Evolutionary conservation across 2,329 filamentous ascomycete genomes (phyloP).

Genomic region (Alternaria burnsii): DNA sequence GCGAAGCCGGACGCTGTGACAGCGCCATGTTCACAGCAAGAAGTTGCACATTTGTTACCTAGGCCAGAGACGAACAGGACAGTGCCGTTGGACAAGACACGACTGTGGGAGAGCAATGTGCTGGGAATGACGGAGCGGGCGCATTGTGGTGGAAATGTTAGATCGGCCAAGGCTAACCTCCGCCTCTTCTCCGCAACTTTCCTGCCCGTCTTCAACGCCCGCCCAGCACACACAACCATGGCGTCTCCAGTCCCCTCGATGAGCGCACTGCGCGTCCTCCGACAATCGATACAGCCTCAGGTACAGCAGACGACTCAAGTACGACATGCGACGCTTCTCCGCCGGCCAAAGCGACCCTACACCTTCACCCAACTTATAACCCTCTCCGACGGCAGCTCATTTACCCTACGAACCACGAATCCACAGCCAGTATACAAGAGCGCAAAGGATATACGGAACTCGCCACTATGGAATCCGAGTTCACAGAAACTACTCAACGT

Average conservation of each 20-base stretch:
- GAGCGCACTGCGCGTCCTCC: conserved; percentile 43
- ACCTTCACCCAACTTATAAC: conserved; percentile 97
- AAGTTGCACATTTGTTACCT: neutral
- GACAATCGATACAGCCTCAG: conserved; percentile 34
- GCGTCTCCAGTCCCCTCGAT: conserved; percentile 44
- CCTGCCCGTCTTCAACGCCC: conserved; percentile 14
- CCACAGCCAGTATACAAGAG: conserved; percentile 69
- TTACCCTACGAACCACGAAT: conserved; percentile 78
- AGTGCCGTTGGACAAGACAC: neutral
- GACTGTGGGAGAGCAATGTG: conserved; percentile 1
- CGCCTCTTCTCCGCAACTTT: conserved; percentile 37
- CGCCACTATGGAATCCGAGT: conserved; percentile 88
- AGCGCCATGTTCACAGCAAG: conserved; percentile 26
- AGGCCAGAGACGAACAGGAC: neutral
- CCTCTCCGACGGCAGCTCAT: conserved; percentile 89
- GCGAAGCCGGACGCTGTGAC: conserved; percentile 32
- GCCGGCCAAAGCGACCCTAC: conserved; percentile 90
- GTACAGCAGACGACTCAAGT: conserved; percentile 59
- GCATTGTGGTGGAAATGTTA: conserved; percentile 24
- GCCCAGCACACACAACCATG: conserved; percentile 31
- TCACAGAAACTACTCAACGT: conserved; percentile 83
- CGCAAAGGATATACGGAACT: conserved; percentile 88
- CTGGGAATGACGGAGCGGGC: conserved; percentile 13
- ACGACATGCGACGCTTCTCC: conserved; percentile 84
- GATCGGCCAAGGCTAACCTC: conserved; percentile 21